Conservation (phyloP, 208 protist genomes). For the Wallacemonas sp. region DNA sequence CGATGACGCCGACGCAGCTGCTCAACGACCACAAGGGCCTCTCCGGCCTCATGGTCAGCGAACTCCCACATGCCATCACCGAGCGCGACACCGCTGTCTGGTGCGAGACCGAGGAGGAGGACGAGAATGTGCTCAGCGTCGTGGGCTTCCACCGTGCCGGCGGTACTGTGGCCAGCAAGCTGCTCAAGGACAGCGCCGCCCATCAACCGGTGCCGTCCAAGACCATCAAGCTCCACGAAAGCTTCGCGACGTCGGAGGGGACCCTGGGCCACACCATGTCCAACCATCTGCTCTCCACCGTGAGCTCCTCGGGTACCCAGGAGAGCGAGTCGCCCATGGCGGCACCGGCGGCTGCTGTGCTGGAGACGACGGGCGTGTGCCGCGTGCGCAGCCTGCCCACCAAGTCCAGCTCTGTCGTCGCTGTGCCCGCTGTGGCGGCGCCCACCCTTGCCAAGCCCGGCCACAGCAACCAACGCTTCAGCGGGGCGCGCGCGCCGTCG, state of each 20-base stretch:
- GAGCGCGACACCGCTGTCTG: background rate
- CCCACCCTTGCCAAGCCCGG: too few relatives aligned
- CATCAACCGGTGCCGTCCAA: background rate
- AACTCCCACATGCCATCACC: background rate
- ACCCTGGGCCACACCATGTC: background rate
- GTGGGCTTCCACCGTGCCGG: background rate
- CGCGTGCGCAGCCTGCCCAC: conserved; percentile 14
- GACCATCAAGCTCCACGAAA: conserved; percentile 9
- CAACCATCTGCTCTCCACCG: conserved; percentile 5
- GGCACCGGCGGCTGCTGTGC: background rate
- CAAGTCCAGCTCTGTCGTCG: background rate
- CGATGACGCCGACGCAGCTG: too few relatives aligned
- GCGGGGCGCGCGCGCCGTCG: background rate
- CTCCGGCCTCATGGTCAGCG: background rate
- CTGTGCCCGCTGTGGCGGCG: background rate
- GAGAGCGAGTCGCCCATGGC: background rate
- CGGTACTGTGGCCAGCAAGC: background rate
- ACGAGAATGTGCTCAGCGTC: background rate
- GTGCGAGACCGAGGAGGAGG: background rate
- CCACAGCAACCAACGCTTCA: background rate
- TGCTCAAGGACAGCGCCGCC: background rate
- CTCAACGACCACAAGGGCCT: too few relatives aligned
- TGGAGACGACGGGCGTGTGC: conserved; percentile 5
- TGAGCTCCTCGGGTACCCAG: background rate
- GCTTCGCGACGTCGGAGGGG: conserved; percentile 1